Base-by-base conservation (phyloP, 306 rosid species). In the Quercus gilva region DNA sequence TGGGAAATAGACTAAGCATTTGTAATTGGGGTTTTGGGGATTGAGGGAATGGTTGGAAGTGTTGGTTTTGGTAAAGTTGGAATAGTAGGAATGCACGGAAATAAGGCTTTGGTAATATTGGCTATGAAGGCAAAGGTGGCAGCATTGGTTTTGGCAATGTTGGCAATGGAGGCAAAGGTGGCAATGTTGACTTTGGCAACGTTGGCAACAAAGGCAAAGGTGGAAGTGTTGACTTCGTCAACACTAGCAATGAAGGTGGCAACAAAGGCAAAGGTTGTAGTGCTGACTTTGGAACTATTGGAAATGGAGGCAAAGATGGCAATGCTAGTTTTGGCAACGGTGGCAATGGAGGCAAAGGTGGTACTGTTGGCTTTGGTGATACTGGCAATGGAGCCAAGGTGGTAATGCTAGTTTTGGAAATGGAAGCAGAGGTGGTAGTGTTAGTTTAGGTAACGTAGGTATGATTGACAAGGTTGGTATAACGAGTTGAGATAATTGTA, bases 41-140 rank as follows among this genome's bases (percentile, higher is more conserved):
- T n/a, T 45, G 73, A 5, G 5, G 80, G 80, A 26, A 56, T 9
- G 17, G 41, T 33, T 73, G 81, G 84, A 1, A 73, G 0, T n/a
- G 68, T 12, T 31, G 72, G 17, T 49, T 10, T 10, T 12, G 53
- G 5, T 13, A 10, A 12, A 49, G 53, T 11, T 13, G 53, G 53
- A 49, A 33, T 43, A 28, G 45, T 41, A 8, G 45, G 45, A 12
- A 41, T 41, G 45, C 45, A 41, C 2, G 45, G 45, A 41, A 41
- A 41, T 8, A 55, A 52, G 76, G 58, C 45, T 41, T 41, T 75
- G 86, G 81, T 20, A 78, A 1, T 49, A 69, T 78, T 25, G 88
- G 86, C 8, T 75, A 5, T 1, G 58, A 4, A 8, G 71, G 71
- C 71, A 64, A 17, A 25, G 71, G 18, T 11, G 17, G n/a, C 5